Conservation (phyloP, 371 early-diverging fungal genomes). For the Caulochytrium protostelioides region DNA sequence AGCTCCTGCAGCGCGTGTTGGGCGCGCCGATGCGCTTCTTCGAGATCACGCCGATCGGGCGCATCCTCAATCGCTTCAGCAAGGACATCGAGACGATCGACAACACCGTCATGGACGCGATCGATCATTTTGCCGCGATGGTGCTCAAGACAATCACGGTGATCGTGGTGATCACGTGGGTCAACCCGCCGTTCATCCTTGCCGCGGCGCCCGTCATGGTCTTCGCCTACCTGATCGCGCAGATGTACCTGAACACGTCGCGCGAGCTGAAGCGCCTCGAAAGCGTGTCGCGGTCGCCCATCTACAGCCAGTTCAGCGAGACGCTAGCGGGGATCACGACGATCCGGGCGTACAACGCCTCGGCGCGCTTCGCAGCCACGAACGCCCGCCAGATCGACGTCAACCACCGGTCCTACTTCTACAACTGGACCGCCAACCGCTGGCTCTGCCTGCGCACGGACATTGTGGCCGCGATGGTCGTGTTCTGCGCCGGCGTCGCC, state of each 20-base stretch:
- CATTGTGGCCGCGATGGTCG: slow-evolving; percentile 39
- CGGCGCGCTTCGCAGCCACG: slow-evolving; percentile 21
- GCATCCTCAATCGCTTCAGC: slow-evolving; percentile 69
- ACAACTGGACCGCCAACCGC: slow-evolving; percentile 64
- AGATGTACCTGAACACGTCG: slow-evolving; percentile 37
- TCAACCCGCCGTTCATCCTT: slow-evolving; percentile 6
- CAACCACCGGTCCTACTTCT: slow-evolving; percentile 55
- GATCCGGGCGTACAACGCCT: slow-evolving; percentile 58
- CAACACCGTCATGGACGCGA: slow-evolving; percentile 2
- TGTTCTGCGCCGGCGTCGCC: slow-evolving; percentile 43
- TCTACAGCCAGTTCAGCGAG: slow-evolving; percentile 57
- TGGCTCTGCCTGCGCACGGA: slow-evolving; percentile 74
- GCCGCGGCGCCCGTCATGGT: not conserved
- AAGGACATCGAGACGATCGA: slow-evolving; percentile 67
- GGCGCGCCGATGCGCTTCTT: slow-evolving; percentile 50
- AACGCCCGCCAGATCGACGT: slow-evolving; percentile 19
- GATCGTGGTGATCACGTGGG: slow-evolving; percentile 5
- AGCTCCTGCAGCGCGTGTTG: slow-evolving; percentile 11
- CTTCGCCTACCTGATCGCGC: slow-evolving; percentile 7
- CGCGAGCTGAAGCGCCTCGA: slow-evolving; percentile 63
- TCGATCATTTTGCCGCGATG: slow-evolving; percentile 5
- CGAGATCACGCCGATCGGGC: slow-evolving; percentile 63
- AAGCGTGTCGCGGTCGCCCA: slow-evolving; percentile 46
- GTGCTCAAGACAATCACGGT: slow-evolving; percentile 5
- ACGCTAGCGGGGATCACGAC: slow-evolving; percentile 41